Percentiles rank a stretch among this genome's conserved stretches.
Evolutionary conservation across 371 early-diverging fungal species (phyloP).

Genomic region (Mucor mucedo): DNA sequence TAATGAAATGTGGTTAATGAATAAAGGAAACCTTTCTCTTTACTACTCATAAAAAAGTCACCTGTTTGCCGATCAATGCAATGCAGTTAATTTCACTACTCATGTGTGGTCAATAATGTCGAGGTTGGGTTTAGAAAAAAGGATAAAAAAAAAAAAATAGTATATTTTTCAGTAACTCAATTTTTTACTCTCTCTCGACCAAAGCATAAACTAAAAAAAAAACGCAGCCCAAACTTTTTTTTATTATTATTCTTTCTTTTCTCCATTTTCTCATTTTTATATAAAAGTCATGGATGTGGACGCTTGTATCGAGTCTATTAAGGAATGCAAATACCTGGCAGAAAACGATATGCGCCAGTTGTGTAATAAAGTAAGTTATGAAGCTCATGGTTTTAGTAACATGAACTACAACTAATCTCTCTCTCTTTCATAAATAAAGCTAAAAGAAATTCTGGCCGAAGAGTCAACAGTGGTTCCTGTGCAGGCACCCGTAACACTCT

Average conservation of each 20-base stretch:
- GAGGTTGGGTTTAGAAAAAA: neutral
- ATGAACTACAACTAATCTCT: neutral
- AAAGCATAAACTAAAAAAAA: neutral
- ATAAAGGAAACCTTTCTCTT: no score
- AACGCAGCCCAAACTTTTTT: neutral
- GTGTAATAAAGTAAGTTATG: conserved; percentile 81
- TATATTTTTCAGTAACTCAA: neutral
- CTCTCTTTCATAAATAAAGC: conserved; percentile 47
- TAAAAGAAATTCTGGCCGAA: conserved; percentile 92
- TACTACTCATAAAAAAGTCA: neutral
- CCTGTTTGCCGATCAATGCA: conserved; percentile 73
- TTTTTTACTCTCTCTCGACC: conserved; percentile 1
- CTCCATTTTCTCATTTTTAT: conserved; percentile 8
- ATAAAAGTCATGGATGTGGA: conserved; percentile 58
- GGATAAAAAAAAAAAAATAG: neutral
- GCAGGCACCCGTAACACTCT: conserved; percentile 93
- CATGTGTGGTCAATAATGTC: conserved; percentile 20
- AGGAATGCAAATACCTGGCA: conserved; percentile 88
- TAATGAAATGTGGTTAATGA: conserved; percentile 25
- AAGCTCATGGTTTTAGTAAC: neutral
- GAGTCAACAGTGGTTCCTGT: conserved; percentile 97
- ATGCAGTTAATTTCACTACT: conserved; percentile 75
- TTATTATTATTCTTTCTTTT: no score
- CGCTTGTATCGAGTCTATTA: conserved; percentile 58
- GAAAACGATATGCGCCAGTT: conserved; percentile 95